Base-by-base conservation (phyloP, 2,329 filamentous ascomycete species). In the Fusarium sp. region DNA sequence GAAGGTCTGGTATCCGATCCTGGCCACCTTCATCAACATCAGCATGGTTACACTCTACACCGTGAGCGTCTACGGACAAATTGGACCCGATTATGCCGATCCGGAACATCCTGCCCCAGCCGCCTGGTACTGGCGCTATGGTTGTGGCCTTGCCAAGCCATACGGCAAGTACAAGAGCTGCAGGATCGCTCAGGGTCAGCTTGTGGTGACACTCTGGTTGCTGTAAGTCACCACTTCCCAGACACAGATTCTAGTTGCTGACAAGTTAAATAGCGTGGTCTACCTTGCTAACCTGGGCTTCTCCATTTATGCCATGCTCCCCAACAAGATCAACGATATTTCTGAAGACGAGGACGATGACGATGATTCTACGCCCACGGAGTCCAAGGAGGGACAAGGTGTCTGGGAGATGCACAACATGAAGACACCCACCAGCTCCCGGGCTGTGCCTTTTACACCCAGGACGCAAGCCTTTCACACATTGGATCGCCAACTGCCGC, bases 101-200 rank as follows among this genome's bases (percentile, higher is more conserved):
- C 83, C 89, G 7, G 81, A 86, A 50, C 88, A 91, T 77, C 88
- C 88, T 6, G 91, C 91, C 77, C 86, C 86, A 29, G 87, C 90
- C 29, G 88, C 93, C 8, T 96, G 94, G 94, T 95, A 95, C 81
- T 90, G 95, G 76, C 88, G 89, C 64, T 91, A 93, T 81, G 90
- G 89, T 71, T 96, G 94, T 83, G 85, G 83, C 63, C 86, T 92
- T 41, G 91, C 92, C 3, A 85, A 84, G 63, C 85, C 87, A 6
- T 87, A 87, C 69, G 83, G 82, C 59, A 87, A 88, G 31, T 85
- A 88, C 57, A 83, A 87, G 64, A 90, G 89, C 77, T 96, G 94
- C 81, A 83, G 86, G 78, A 87, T 93, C 80, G 93, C 93, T 8
- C 92, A 94, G 81, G 89, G 87, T 62, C 86, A 88, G 16, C 92